These are phyloP conservation scores for Luffa aegyptiaca DNA, from an alignment of 306 rosid species.

Conservation along the genomic window DNA sequence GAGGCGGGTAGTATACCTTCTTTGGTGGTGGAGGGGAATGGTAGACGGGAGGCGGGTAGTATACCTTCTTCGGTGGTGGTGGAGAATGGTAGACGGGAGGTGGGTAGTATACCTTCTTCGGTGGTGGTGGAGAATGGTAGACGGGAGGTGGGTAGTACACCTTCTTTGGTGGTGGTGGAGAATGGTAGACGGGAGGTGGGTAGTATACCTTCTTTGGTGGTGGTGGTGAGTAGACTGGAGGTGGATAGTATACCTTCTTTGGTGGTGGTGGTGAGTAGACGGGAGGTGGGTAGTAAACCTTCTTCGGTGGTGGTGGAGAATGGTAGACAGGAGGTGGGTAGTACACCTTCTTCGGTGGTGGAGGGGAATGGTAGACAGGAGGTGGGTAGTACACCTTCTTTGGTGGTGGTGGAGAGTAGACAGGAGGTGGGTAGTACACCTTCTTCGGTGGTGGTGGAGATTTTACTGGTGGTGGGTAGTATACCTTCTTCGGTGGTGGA, in stretches of 20 bases:
- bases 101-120: background rate
- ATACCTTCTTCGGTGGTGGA: background rate
- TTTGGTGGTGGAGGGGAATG: background rate
- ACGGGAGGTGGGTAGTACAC: background rate
- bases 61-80: background rate
- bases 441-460: background rate
- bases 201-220: background rate
- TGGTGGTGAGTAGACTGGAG: background rate
- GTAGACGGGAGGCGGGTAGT: background rate
- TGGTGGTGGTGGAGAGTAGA: background rate
- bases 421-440: background rate
- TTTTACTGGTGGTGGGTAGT: constrained; percentile 1
- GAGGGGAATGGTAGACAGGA: background rate
- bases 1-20: background rate
- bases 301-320: background rate
- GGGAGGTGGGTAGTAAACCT: background rate
- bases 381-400: background rate
- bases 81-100: background rate
- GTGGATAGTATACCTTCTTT: background rate
- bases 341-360: background rate
- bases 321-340: background rate
- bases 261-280: background rate
- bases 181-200: background rate
- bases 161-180: background rate
- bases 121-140: background rate